Percentiles rank a stretch among this genome's conserved stretches.
phyloP scores from a whole-genome alignment of 2,329 filamentous ascomycete genomes.

The Aureobasidium musti region DNA sequence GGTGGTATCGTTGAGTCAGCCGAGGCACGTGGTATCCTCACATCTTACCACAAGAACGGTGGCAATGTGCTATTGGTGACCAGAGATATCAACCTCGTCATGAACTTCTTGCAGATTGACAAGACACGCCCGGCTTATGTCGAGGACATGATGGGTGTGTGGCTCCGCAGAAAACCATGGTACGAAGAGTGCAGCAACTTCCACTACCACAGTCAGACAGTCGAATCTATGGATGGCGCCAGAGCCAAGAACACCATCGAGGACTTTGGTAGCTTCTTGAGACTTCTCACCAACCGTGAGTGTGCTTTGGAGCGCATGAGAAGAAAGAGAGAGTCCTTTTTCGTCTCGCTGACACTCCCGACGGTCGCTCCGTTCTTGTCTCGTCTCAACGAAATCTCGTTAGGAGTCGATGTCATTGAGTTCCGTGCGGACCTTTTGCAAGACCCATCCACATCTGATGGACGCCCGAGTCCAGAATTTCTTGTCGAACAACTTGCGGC shows the following conservation, averaged over 20 bases:
- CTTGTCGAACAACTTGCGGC: constrained; percentile 79
- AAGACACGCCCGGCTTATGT: constrained; percentile 90
- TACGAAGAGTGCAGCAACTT: constrained; percentile 93
- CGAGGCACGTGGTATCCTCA: constrained; percentile 74
- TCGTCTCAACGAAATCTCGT: constrained; percentile 69
- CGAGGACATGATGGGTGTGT: constrained; percentile 89
- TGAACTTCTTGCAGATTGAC: constrained; percentile 85
- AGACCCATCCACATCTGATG: constrained; percentile 62
- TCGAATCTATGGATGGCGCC: constrained; percentile 43
- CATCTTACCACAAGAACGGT: constrained; percentile 70
- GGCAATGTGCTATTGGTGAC: constrained; percentile 87
- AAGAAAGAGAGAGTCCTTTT: constrained; percentile 76
- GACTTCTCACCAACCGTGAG: constrained; percentile 64
- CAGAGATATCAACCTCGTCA: constrained; percentile 81
- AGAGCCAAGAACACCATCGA: constrained; percentile 53
- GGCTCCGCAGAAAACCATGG: constrained; percentile 83
- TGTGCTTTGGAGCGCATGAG: constrained; percentile 59
- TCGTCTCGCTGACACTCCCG: constrained; percentile 85
- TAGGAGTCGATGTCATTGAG: constrained; percentile 91
- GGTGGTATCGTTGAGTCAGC: constrained; percentile 88
- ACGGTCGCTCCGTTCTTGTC: constrained; percentile 65
- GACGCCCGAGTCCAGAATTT: constrained; percentile 68
- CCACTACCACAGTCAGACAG: constrained; percentile 81
- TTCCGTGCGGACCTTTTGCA: constrained; percentile 87
- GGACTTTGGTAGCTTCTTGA: constrained; percentile 74